Base-by-base conservation (phyloP, 2,329 filamentous ascomycete species). In the Thelonectria olida region DNA sequence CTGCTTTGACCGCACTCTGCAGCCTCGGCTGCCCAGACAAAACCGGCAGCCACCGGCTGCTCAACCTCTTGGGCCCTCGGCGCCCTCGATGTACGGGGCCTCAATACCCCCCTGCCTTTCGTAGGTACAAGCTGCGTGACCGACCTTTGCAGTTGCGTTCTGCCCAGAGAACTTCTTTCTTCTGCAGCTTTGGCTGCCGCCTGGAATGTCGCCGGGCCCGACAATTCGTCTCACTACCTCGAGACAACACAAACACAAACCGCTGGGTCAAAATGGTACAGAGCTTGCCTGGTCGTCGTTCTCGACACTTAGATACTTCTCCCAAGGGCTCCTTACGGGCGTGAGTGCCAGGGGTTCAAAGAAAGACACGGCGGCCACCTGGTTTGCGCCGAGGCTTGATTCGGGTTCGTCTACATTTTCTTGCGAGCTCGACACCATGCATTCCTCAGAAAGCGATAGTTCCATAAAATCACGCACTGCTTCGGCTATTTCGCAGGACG, bases 101-200 rank as follows among this genome's bases (percentile, higher is more conserved):
- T 9, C 17, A 19, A 64, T 52, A 42, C 20, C 41, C n/a, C 34
- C n/a, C 38, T 42, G 38, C 54, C 56, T 57, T 59, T 56, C 25
- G 50, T 36, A 62, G 54, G 54, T 50, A 28, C 12, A 28, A 45
- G 58, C 58, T 62, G 39, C 51, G n/a, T 54, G 27, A 62, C 59
- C 42, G 59, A 61, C 19, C 61, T 64, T 44, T 58, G 49, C 53
- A 55, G 57, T 56, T 42, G 27, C 2, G 25, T 28, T 54, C 57
- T 61, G 42, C 61, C 61, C 48, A 58, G 57, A 62, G 38, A 61
- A 51, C 31, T 19, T 47, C 36, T 55, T 61, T 50, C 44, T 51
- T 61, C 45, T 42, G 52, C 45, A 52, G 58, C 58, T 23, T 42
- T 22, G 45, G 58, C 58, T 61, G 52, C 58, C 20, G 47, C 58